These are phyloP conservation scores for Tetracladium setigerum DNA, from an alignment of 495 filamentous ascomycete species.

Conservation along the genomic window DNA sequence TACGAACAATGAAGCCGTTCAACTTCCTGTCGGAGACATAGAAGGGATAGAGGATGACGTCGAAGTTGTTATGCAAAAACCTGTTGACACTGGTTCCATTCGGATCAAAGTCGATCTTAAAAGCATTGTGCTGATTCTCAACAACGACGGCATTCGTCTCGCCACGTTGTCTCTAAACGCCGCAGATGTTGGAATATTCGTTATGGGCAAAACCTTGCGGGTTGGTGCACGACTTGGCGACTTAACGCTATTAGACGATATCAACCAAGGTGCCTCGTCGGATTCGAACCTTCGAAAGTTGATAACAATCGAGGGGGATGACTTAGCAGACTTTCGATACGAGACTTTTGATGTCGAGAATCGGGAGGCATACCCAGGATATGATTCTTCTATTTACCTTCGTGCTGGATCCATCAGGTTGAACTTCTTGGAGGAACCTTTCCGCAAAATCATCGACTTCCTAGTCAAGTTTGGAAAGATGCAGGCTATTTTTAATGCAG, in stretches of 20 bases:
- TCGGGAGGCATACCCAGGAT: slow-evolving; percentile 72
- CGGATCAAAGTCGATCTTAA: slow-evolving; percentile 83
- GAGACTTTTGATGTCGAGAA: slow-evolving; percentile 82
- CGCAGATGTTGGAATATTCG: slow-evolving; percentile 82
- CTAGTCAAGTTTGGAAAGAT: slow-evolving; percentile 97
- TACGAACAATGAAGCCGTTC: slow-evolving; percentile 51
- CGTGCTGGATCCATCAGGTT: slow-evolving; percentile 90
- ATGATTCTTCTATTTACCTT: slow-evolving; percentile 83
- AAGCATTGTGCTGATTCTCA: slow-evolving; percentile 90
- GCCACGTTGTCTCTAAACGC: slow-evolving; percentile 89
- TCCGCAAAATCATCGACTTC: slow-evolving; percentile 97
- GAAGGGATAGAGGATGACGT: slow-evolving; percentile 27
- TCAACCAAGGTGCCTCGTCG: slow-evolving; percentile 68
- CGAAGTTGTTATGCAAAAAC: background rate
- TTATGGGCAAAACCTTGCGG: slow-evolving; percentile 76
- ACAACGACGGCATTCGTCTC: slow-evolving; percentile 93
- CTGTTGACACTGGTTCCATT: slow-evolving; percentile 14
- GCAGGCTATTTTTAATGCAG: slow-evolving; percentile 98
- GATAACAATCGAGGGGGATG: slow-evolving; percentile 87
- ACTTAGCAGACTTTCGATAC: slow-evolving; percentile 96
- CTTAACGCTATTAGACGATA: slow-evolving; percentile 82
- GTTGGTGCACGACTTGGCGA: slow-evolving; percentile 82
- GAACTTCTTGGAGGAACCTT: slow-evolving; percentile 94
- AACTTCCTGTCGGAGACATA: slow-evolving; percentile 15
- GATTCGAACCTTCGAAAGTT: slow-evolving; percentile 78